These are phyloP conservation scores for Eucalyptus urophylla DNA, from an alignment of 345 rosid species.

Conservation along the genomic window DNA sequence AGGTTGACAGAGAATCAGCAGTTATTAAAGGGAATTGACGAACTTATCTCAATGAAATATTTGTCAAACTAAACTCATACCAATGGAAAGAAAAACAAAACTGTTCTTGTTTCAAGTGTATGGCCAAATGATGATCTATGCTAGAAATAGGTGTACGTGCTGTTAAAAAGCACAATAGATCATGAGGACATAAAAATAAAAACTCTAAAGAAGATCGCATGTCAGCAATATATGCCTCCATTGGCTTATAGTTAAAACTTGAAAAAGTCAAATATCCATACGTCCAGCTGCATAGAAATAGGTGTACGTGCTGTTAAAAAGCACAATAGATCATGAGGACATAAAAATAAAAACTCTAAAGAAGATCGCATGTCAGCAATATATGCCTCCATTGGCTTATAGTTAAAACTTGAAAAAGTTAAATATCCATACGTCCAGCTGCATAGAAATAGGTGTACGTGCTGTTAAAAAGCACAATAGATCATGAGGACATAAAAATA, in stretches of 20 bases:
- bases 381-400: not conserved
- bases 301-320: not conserved
- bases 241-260: not conserved
- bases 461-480: not conserved
- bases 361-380: not conserved
- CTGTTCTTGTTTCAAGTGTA: not conserved
- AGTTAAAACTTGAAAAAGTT: not conserved
- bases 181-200: not conserved
- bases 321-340: not conserved
- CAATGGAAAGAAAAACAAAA: not conserved
- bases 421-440: not conserved
- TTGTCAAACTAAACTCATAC: not conserved
- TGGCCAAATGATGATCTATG: not conserved
- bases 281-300: not conserved
- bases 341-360: not conserved
- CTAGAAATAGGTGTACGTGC: not conserved
- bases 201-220: not conserved
- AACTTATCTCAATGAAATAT: not conserved
- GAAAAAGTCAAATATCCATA: not conserved
- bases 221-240: not conserved
- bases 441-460: not conserved
- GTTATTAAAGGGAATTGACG: not conserved
- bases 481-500: not conserved
- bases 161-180: not conserved
- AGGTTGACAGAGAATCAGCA: not conserved